A percentile compares a stretch with the other conserved stretches of the same genome.
Conservation (phyloP, 2,329 filamentous ascomycete genomes). For the Chrysoporthe austroafricana region DNA sequence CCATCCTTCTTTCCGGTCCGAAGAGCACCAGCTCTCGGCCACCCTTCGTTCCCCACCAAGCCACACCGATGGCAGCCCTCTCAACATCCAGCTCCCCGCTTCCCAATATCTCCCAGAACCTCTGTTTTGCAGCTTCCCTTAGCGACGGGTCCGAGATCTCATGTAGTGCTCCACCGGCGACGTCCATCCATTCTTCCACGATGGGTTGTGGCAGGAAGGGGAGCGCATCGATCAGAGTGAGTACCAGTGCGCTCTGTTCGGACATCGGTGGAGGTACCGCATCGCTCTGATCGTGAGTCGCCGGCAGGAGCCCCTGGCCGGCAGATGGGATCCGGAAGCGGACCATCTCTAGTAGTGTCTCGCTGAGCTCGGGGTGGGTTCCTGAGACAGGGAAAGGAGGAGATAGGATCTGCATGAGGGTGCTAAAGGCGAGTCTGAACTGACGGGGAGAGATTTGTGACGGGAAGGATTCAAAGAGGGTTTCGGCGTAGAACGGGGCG, state of each 20-base stretch:
- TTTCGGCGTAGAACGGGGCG: constrained; percentile 82
- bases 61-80: constrained; percentile 74
- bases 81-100: constrained; percentile 89
- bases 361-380: constrained; percentile 76
- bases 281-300: constrained; percentile 43
- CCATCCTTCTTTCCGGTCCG: constrained; percentile 33
- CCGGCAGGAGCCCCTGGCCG: constrained; percentile 46
- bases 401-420: constrained; percentile 78
- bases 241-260: constrained; percentile 75
- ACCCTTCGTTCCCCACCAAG: constrained; percentile 77
- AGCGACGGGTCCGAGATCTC: constrained; percentile 64
- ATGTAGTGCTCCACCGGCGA: constrained; percentile 70
- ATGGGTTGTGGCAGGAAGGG: constrained; percentile 71
- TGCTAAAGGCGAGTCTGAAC: constrained; percentile 87
- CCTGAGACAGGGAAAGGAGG: constrained; percentile 77
- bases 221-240: constrained; percentile 79
- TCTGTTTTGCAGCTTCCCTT: constrained; percentile 66
- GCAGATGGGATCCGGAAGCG: constrained; percentile 66
- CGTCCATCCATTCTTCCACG: constrained; percentile 79
- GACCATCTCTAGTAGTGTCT: constrained; percentile 79
- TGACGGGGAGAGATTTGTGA: constrained; percentile 78
- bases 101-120: constrained; percentile 80
- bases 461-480: constrained; percentile 80
- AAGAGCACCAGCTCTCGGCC: constrained; percentile 56
- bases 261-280: constrained; percentile 53